Evolutionary conservation across 2,329 filamentous ascomycete genomes (phyloP).

Genomic region (Pseudogymnoascus sp.): DNA sequence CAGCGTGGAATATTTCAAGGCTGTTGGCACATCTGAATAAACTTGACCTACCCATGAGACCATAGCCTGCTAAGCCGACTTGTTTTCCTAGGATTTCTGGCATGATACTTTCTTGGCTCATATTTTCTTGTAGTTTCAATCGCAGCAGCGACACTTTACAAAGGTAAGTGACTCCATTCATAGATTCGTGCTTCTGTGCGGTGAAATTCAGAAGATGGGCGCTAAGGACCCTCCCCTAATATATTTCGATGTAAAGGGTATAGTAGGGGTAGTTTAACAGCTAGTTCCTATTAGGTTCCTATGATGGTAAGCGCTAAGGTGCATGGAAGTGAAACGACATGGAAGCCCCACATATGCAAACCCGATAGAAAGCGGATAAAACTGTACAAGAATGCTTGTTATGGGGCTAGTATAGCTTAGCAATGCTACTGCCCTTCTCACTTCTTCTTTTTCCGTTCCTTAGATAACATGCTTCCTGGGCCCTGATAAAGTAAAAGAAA

Average conservation of each 20-base stretch:
- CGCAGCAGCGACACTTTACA: not conserved
- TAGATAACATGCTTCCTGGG: not conserved
- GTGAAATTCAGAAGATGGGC: not conserved
- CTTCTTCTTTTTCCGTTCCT: not conserved
- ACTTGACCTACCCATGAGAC: constrained; percentile 41
- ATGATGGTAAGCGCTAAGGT: not conserved
- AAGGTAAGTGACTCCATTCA: not conserved
- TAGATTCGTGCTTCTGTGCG: not conserved
- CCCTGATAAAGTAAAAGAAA: not conserved
- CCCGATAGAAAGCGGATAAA: not conserved
- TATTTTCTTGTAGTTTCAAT: not conserved
- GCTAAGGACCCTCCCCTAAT: not conserved
- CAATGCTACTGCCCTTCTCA: not conserved
- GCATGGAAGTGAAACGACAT: not conserved
- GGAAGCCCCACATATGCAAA: not conserved
- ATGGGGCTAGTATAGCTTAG: not conserved
- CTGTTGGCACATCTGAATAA: constrained; percentile 34
- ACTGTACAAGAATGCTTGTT: not conserved
- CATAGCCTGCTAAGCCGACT: constrained; percentile 44
- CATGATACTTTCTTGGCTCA: constrained; percentile 10
- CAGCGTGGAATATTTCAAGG: constrained; percentile 10
- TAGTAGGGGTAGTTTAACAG: not conserved
- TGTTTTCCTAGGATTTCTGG: constrained; percentile 30
- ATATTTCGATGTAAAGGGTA: not conserved
- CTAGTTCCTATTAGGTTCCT: not conserved